Base-by-base conservation (phyloP, 352 stramenopile species). In the Globisporangium paroecandrum region DNA sequence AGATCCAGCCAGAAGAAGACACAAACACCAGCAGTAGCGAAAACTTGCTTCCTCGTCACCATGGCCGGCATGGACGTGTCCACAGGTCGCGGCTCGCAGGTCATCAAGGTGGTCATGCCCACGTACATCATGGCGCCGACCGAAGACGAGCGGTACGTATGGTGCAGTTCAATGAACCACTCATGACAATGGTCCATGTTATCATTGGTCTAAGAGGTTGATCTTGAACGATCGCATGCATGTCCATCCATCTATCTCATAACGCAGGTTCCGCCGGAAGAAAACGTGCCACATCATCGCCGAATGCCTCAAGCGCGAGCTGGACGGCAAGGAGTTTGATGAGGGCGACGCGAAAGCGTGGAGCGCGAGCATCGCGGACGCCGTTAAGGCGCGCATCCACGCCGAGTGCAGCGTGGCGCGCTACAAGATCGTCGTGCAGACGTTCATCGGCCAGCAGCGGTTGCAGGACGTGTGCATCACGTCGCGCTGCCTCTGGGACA, bases 361-460 rank as follows among this genome's bases (percentile, higher is more conserved):
- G 85, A 85, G 75, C 68, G 81, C 74, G n/a, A 63, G 74, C 41
- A 84, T 93, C 41, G 82, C 87, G 3, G 85, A 95, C 64, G 64
- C 74, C 24, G 79, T 95, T 47, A 89, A 89, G 68, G 58, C 67
- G 27, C 75, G 81, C 43, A 85, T 93, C 62, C 71, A 82, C 65
- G 65, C 77, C 57, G 87, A 93, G 29, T 92, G 83, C 64, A 73
- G 75, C 56, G 88, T 96, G 46, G 88, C 89, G 22, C 86, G 95
- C 27, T 98, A 98, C 75, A 99, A 98, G 68, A 77, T 98, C 53
- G 77, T 98, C 29, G 93, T 98, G 34, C 95, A 99, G 75, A 90
- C 95, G 25, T 98, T 97, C 47, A 89, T 98, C 64, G 96, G 96
- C 20, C 82, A 98, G 76, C 91, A 95, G 72, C 91, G 89, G 67